phyloP scores from a whole-genome alignment of 345 rosid genomes.

The Lenwebbia sp. region DNA sequence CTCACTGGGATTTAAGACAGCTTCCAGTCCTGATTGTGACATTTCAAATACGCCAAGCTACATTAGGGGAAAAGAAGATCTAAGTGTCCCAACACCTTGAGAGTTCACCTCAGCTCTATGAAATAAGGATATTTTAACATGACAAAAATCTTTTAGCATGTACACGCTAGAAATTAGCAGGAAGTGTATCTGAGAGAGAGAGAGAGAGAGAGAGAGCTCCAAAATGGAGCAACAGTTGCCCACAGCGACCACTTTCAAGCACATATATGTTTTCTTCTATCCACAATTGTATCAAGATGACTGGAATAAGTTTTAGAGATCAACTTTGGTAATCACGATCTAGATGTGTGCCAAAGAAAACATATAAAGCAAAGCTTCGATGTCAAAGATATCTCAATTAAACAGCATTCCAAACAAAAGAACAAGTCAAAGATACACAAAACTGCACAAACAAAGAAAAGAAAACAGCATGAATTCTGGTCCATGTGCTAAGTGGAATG shows the following conservation, averaged over 20 bases:
- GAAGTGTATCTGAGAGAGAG: background rate
- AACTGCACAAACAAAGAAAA: background rate
- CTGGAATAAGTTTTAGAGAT: background rate
- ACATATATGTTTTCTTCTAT: background rate
- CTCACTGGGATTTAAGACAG: constrained; percentile 74
- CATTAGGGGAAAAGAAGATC: background rate
- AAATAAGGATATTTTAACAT: background rate
- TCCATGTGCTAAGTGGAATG: background rate
- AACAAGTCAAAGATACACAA: background rate
- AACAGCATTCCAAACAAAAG: background rate
- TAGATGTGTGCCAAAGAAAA: background rate
- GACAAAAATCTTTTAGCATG: background rate
- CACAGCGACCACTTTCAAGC: background rate
- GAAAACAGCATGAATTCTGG: background rate
- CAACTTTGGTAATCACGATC: background rate
- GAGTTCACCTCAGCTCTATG: background rate
- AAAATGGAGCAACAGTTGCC: background rate
- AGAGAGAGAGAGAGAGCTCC: background rate
- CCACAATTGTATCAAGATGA: background rate
- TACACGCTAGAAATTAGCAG: background rate
- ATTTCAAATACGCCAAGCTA: constrained; percentile 96
- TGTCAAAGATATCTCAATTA: background rate
- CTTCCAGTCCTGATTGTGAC: constrained; percentile 61
- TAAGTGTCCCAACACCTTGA: background rate
- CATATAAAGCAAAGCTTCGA: background rate